Conservation (phyloP, 768 basidiomycete species). For the Leccinum incarnatum region DNA sequence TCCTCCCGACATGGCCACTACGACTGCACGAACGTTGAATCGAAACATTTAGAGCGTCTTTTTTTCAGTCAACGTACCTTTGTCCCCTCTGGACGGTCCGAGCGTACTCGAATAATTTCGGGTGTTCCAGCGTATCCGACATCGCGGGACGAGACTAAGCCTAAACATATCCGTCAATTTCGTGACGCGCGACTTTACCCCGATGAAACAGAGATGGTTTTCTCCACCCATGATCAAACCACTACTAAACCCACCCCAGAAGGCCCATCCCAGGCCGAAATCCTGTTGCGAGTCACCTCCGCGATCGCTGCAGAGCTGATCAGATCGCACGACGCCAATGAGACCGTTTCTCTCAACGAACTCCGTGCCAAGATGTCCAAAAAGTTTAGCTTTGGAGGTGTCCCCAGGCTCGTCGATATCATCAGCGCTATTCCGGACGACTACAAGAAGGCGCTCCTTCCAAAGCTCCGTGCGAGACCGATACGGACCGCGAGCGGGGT, state of each 20-base stretch:
- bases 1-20: slow-evolving; percentile 93
- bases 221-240: not conserved
- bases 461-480: slow-evolving; percentile 88
- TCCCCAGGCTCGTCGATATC: slow-evolving; percentile 94
- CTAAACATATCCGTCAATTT: slow-evolving; percentile 6
- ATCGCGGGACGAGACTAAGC: slow-evolving; percentile 10
- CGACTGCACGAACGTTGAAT: slow-evolving; percentile 46
- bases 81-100: slow-evolving; percentile 27
- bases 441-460: slow-evolving; percentile 87
- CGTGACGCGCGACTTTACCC: not conserved
- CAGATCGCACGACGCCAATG: slow-evolving; percentile 75
- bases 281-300: slow-evolving; percentile 85
- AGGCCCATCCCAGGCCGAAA: slow-evolving; percentile 89
- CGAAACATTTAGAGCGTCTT: not conserved
- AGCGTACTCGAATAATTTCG: slow-evolving; percentile 15
- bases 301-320: slow-evolving; percentile 95
- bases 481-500: slow-evolving; percentile 97
- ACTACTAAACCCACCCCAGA: not conserved
- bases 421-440: slow-evolving; percentile 98
- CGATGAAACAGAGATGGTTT: slow-evolving; percentile 29
- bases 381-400: slow-evolving; percentile 81
- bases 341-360: slow-evolving; percentile 82
- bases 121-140: slow-evolving; percentile 9
- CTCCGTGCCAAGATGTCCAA: slow-evolving; percentile 87
- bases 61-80: slow-evolving; percentile 12